phyloP scores from a whole-genome alignment of 2,329 filamentous ascomycete species.

The Xylaria sp. region DNA sequence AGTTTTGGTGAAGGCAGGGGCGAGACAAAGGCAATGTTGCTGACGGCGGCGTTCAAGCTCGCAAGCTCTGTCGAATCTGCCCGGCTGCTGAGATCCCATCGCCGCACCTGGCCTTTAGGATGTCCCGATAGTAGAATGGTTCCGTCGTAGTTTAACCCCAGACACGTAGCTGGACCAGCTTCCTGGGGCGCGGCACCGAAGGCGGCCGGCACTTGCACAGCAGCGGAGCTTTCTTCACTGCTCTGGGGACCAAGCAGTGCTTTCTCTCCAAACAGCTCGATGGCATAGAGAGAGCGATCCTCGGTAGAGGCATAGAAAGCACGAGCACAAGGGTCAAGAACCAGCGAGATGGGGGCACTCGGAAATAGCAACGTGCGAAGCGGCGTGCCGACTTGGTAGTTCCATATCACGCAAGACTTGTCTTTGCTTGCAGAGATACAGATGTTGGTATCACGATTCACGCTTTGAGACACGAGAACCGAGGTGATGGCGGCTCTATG shows the following conservation, averaged over 20 bases:
- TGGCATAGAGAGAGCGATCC: constrained; percentile 80
- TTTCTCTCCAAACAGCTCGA: constrained; percentile 75
- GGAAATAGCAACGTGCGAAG: constrained; percentile 86
- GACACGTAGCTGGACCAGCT: constrained; percentile 72
- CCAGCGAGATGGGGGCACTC: constrained; percentile 75
- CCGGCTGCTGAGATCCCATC: constrained; percentile 81
- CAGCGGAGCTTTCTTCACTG: constrained; percentile 66
- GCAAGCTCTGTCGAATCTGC: constrained; percentile 74
- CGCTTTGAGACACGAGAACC: constrained; percentile 71
- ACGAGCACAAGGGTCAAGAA: constrained; percentile 84
- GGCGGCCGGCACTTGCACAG: constrained; percentile 65
- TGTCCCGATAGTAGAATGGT: constrained; percentile 85
- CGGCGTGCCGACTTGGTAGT: constrained; percentile 81
- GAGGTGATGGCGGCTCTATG: constrained; percentile 80
- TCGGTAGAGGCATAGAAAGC: constrained; percentile 84
- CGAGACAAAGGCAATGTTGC: constrained; percentile 80
- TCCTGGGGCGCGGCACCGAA: constrained; percentile 70
- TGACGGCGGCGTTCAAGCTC: constrained; percentile 83
- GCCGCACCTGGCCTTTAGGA: constrained; percentile 78
- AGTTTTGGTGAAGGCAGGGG: constrained; percentile 63
- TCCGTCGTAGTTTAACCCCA: constrained; percentile 84
- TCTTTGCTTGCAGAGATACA: constrained; percentile 87
- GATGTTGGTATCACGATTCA: constrained; percentile 77
- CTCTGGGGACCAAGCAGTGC: constrained; percentile 65
- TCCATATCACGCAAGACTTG: constrained; percentile 92